Percentiles rank a stretch among this genome's conserved stretches.
phyloP scores from a whole-genome alignment of 495 filamentous ascomycete genomes.

The Daldinia loculata region DNA sequence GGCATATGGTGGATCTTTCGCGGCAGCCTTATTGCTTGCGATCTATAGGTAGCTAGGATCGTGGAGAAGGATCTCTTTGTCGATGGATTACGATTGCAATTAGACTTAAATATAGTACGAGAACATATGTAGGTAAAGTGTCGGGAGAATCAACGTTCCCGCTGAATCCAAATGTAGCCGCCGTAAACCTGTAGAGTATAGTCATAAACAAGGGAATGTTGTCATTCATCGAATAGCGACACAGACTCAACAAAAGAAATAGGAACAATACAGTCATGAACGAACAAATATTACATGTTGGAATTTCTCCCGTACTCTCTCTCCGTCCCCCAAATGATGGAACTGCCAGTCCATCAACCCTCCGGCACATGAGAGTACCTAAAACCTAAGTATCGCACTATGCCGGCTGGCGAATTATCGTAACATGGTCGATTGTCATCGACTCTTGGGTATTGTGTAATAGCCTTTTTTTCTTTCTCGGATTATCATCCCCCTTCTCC shows the following conservation, averaged over 20 bases:
- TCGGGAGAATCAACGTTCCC: background rate
- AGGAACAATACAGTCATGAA: slow-evolving; percentile 48
- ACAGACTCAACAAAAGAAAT: slow-evolving; percentile 48
- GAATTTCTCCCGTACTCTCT: slow-evolving; percentile 46
- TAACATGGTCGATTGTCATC: slow-evolving; percentile 34
- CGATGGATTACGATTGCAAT: slow-evolving; percentile 1
- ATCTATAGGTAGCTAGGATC: slow-evolving; percentile 29
- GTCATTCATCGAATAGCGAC: slow-evolving; percentile 46
- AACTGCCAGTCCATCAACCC: slow-evolving; percentile 21
- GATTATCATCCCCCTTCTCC: slow-evolving; percentile 2
- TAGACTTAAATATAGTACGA: background rate
- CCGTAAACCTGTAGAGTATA: slow-evolving; percentile 24
- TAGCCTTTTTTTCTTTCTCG: slow-evolving; percentile 9
- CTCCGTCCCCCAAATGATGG: slow-evolving; percentile 17
- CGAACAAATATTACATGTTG: slow-evolving; percentile 61
- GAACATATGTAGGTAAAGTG: background rate
- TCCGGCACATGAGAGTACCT: slow-evolving; percentile 23
- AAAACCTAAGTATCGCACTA: slow-evolving; percentile 25
- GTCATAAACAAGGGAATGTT: slow-evolving; percentile 43
- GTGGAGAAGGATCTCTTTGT: slow-evolving; percentile 6
- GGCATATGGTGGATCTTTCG: slow-evolving; percentile 17
- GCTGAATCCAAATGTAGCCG: slow-evolving; percentile 3
- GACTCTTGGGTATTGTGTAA: slow-evolving; percentile 40
- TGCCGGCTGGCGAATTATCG: slow-evolving; percentile 40
- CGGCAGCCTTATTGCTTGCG: slow-evolving; percentile 15